Conservation (phyloP, 768 basidiomycete genomes). For the Suillus tomentosus region DNA sequence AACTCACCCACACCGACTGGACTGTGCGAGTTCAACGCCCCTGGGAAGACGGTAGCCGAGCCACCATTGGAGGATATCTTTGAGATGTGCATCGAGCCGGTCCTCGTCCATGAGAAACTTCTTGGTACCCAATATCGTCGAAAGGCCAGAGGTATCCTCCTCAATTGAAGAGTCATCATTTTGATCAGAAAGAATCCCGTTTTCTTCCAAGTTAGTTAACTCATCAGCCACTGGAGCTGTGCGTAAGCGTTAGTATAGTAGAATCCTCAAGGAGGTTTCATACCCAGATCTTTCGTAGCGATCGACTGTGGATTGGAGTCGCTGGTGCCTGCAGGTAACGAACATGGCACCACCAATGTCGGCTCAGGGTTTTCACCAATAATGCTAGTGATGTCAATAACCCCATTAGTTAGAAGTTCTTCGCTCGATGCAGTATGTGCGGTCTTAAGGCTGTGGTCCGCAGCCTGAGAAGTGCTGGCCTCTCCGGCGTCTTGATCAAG, state of each 20-base stretch:
- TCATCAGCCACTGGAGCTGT: background rate
- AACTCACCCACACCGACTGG: conserved; percentile 68
- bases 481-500: conserved; percentile 12
- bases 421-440: conserved; percentile 11
- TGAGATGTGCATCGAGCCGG: conserved; percentile 55
- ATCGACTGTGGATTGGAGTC: background rate
- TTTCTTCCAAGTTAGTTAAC: background rate
- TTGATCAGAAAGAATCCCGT: background rate
- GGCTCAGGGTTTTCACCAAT: conserved; percentile 23
- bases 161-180: background rate
- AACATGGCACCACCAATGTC: conserved; percentile 35
- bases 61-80: conserved; percentile 73
- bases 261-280: background rate
- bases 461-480: conserved; percentile 10
- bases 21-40: conserved; percentile 67
- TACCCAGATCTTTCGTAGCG: background rate
- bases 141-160: conserved; percentile 11
- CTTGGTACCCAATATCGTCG: conserved; percentile 65
- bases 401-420: conserved; percentile 15
- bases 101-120: conserved; percentile 55
- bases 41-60: conserved; percentile 61
- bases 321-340: conserved; percentile 14
- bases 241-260: background rate
- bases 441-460: conserved; percentile 14
- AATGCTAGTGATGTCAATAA: conserved; percentile 12